Conservation (phyloP, 805 yeast species). For the Kurtzmaniella cleridarum region DNA sequence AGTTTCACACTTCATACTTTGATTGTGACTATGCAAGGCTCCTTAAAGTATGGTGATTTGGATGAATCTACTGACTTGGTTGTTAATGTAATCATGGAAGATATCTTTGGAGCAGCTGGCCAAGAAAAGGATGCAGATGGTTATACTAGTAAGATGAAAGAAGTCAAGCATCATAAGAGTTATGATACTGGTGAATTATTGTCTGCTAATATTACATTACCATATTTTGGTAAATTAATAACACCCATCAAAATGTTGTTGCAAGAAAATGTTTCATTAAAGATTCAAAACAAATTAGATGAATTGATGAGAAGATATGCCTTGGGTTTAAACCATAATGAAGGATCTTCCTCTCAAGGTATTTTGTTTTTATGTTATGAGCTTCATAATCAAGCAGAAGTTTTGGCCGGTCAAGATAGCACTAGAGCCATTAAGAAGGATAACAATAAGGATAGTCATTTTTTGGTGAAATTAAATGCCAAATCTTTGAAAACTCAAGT, state of each 20-base stretch:
- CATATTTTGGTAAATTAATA: constrained; percentile 51
- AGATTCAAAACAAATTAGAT: constrained; percentile 68
- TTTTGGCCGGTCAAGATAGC: constrained; percentile 10
- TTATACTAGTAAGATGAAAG: constrained; percentile 78
- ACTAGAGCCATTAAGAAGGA: constrained; percentile 6
- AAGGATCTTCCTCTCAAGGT: constrained; percentile 49
- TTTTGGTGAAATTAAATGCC: constrained; percentile 66
- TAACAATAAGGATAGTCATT: constrained; percentile 50
- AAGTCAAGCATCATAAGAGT: constrained; percentile 84
- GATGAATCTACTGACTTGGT: constrained; percentile 60
- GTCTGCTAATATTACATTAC: constrained; percentile 56
- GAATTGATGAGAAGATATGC: constrained; percentile 75
- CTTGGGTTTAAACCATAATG: constrained; percentile 72
- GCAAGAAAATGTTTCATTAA: constrained; percentile 58
- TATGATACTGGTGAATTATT: constrained; percentile 80
- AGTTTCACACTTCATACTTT: constrained; percentile 82
- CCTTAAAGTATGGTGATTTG: constrained; percentile 62
- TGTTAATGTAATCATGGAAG: constrained; percentile 81
- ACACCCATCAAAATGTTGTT: constrained; percentile 63
- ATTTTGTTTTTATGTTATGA: constrained; percentile 71
- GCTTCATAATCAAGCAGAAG: constrained; percentile 50
- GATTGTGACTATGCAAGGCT: constrained; percentile 46
- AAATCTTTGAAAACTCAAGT: constrained; percentile 48
- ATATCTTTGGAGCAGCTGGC: constrained; percentile 85
- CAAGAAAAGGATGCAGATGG: constrained; percentile 94